Conservation (phyloP, 163 green algal species). For the Prototheca cutis region DNA sequence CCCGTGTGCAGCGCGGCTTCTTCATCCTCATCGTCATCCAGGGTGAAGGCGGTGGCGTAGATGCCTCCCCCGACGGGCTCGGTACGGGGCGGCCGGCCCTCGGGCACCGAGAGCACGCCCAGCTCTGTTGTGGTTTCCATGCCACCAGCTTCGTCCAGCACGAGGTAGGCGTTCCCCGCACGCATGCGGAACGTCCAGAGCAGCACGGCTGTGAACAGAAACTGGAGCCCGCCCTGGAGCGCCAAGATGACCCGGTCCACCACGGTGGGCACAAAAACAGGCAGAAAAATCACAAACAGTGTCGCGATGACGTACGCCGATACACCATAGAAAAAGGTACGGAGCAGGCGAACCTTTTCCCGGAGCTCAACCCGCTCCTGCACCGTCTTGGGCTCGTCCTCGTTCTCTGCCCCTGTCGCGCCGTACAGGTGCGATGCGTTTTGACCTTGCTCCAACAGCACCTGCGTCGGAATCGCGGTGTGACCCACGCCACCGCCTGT, state of each 20-base stretch:
- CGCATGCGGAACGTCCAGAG: conserved; percentile 42
- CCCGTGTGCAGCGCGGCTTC: background rate
- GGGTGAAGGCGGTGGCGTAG: conserved; percentile 9
- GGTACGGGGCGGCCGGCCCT: background rate
- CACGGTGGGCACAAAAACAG: conserved; percentile 32
- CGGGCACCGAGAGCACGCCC: conserved; percentile 8
- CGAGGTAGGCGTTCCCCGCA: conserved; percentile 34
- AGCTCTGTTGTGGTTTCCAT: conserved; percentile 23
- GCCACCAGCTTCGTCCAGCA: conserved; percentile 23
- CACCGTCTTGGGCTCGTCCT: conserved; percentile 38
- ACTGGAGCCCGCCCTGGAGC: conserved; percentile 31
- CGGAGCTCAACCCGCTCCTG: conserved; percentile 31
- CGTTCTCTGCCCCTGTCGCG: conserved; percentile 23
- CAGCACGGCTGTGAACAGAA: conserved; percentile 30
- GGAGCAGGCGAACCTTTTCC: conserved; percentile 35
- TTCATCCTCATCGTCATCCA: conserved; percentile 13
- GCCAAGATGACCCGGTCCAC: conserved; percentile 26
- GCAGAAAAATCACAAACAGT: conserved; percentile 37
- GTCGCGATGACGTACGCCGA: conserved; percentile 32
- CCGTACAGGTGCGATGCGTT: conserved; percentile 21
- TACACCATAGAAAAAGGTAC: conserved; percentile 39
- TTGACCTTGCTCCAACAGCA: conserved; percentile 15
- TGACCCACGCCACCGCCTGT: conserved; percentile 1
- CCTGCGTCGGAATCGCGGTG: background rate
- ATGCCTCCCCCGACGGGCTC: background rate